A percentile compares a stretch with the other conserved stretches of the same genome.
These are phyloP conservation scores for Colletotrichum brevisporum DNA, from an alignment of 2,329 filamentous ascomycete genomes.

Conservation along the genomic window DNA sequence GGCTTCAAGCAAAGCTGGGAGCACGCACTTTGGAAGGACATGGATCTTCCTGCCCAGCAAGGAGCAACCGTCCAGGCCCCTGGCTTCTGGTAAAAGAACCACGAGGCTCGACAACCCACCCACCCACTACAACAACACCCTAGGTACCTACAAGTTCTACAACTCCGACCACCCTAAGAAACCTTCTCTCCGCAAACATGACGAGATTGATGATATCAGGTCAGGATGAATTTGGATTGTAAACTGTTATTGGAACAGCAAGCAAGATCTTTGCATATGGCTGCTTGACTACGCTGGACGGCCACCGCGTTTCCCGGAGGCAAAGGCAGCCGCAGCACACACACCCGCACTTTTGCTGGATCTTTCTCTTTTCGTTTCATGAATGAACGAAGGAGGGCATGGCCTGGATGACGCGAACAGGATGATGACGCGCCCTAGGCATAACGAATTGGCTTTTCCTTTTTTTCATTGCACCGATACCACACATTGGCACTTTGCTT, in stretches of 20 bases:
- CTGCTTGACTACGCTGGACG: too few species aligned
- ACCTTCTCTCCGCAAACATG: not conserved
- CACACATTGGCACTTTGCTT: not conserved
- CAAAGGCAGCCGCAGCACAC: too few species aligned
- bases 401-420: too few species aligned
- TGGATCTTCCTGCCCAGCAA: not conserved
- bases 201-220: not conserved
- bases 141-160: not conserved
- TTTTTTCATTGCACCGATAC: too few species aligned
- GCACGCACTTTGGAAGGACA: constrained; percentile 12
- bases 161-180: not conserved
- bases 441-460: too few species aligned
- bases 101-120: not conserved
- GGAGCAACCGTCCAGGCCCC: not conserved
- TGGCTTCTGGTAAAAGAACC: constrained; percentile 21
- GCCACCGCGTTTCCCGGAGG: too few species aligned
- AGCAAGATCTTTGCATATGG: too few species aligned
- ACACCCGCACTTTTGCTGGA: too few species aligned
- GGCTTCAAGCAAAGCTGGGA: constrained; percentile 14
- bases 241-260: not conserved
- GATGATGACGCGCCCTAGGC: too few species aligned
- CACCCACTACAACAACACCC: not conserved
- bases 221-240: not conserved
- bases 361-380: too few species aligned
- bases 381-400: too few species aligned